Evolutionary conservation across 768 basidiomycete species (phyloP).

Genomic region (Leccinum obscurum): DNA sequence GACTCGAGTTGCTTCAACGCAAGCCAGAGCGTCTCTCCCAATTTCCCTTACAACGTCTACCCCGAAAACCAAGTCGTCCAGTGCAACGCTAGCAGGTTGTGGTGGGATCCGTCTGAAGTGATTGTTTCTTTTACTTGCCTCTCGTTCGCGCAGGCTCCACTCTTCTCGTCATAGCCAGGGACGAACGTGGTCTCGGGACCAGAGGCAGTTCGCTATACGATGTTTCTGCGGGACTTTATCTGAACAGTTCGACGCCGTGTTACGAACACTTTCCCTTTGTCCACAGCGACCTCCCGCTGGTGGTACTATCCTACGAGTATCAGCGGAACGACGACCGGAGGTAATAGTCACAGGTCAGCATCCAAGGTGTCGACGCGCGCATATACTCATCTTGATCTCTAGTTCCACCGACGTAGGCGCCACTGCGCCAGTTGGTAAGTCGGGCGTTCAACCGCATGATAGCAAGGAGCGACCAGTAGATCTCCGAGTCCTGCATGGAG

Average conservation of each 20-base stretch:
- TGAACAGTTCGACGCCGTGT: too few relatives aligned
- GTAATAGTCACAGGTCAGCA: conserved; percentile 27
- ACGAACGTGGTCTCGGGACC: too few relatives aligned
- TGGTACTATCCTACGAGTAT: conserved; percentile 60
- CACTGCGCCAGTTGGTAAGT: conserved; percentile 33
- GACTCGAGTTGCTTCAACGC: conserved; percentile 64
- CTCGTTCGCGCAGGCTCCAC: conserved; percentile 60
- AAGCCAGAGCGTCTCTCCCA: conserved; percentile 30
- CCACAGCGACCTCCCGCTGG: conserved; percentile 74
- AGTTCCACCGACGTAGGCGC: conserved; percentile 43
- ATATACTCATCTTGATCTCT: conserved; percentile 5
- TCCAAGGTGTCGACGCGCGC: background rate
- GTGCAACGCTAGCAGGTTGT: conserved; percentile 36
- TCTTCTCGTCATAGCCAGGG: conserved; percentile 36
- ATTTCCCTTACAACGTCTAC: conserved; percentile 55
- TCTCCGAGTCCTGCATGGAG: conserved; percentile 48
- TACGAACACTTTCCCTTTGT: conserved; percentile 57
- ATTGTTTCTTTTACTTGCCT: conserved; percentile 11
- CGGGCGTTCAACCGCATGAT: conserved; percentile 12
- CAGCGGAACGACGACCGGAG: conserved; percentile 28
- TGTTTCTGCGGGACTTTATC: too few relatives aligned
- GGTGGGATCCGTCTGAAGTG: conserved; percentile 53
- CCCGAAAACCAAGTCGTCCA: conserved; percentile 67
- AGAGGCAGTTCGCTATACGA: too few relatives aligned
- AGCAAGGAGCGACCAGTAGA: conserved; percentile 63